These are phyloP conservation scores for Pittosporum tobira DNA, from an alignment of 129 eudicot genomes.

Conservation along the genomic window DNA sequence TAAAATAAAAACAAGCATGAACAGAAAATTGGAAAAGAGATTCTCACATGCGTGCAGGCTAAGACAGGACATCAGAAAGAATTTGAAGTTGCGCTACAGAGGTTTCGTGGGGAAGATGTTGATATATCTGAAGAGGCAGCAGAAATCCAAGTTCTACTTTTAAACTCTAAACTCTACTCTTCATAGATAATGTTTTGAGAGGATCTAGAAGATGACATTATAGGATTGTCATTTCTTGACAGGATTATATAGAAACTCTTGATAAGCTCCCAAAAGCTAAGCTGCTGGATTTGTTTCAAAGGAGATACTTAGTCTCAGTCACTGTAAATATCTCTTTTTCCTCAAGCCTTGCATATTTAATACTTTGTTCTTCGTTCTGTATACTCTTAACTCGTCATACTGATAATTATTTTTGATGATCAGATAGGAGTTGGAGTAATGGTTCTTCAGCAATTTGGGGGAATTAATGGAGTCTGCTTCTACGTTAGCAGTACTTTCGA, in stretches of 20 bases:
- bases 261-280: constrained; percentile 71
- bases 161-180: background rate
- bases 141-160: constrained; percentile 62
- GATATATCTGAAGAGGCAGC: constrained; percentile 70
- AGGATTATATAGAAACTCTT: constrained; percentile 76
- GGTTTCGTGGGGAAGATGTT: constrained; percentile 69
- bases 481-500: constrained; percentile 73
- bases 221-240: constrained; percentile 15
- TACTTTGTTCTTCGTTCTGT: background rate
- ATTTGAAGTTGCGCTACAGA: constrained; percentile 58
- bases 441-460: constrained; percentile 85
- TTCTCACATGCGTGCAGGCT: constrained; percentile 40
- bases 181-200: background rate
- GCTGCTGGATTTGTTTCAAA: constrained; percentile 66
- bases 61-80: constrained; percentile 56
- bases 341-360: background rate
- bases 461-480: constrained; percentile 81
- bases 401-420: background rate
- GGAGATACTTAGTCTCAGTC: constrained; percentile 68
- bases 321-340: constrained; percentile 34
- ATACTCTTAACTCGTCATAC: background rate
- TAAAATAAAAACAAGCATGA: background rate
- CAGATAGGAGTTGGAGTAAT: constrained; percentile 89
- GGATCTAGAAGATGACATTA: constrained; percentile 8
- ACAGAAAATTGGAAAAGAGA: constrained; percentile 1